Base-by-base conservation (phyloP, 2,329 filamentous ascomycete genomes). In the Scolecobasidium constrictum region DNA sequence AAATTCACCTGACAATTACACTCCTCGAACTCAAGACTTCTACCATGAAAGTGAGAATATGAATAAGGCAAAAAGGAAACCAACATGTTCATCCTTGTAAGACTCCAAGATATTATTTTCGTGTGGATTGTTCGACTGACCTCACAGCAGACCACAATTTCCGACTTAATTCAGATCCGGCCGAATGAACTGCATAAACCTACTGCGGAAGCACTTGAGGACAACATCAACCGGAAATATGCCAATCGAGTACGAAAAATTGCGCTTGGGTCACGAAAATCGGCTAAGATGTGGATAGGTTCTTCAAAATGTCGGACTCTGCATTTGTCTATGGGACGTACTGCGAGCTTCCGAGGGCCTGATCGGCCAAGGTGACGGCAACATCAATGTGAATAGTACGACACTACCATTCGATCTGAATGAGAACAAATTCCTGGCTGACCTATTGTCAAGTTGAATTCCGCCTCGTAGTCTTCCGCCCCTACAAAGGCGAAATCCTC, bases 221-320 rank as follows among this genome's bases (percentile, higher is more conserved):
- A 98, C 66, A 92, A 92, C 55, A 92, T 98, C 66, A 96, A 98
- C 60, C 74, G 80, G 49, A 98, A 98, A 65, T 98, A 95, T 63
- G 80, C 90, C 46, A 95, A 98, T 66, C 92, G 90, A 64, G 82
- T 86, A 41, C 9, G 23, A 21, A 18, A 43, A 35, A 17, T 28
- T 28, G 12, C 13, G 11, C 13, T 19, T n/a, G n/a, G n/a, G n/a
- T n/a, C n/a, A 15, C 11, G 26, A 31, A 31, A 31, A 11, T 11
- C 26, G 26, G 26, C 26, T 31, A 31, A 11, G 13, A 31, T 11
- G 11, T 13, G 11, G 11, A 11, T 36, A 83, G 75, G 83, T 87
- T 17, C 86, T 98, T 48, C 90, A 94, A 59, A 92, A 92, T 57
- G 81, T 96, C 46, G 92, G 92, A 9, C 78, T 98, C 3, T 95